Evolutionary conservation across 768 basidiomycete species (phyloP).

Genomic region (Boletales sp.): DNA sequence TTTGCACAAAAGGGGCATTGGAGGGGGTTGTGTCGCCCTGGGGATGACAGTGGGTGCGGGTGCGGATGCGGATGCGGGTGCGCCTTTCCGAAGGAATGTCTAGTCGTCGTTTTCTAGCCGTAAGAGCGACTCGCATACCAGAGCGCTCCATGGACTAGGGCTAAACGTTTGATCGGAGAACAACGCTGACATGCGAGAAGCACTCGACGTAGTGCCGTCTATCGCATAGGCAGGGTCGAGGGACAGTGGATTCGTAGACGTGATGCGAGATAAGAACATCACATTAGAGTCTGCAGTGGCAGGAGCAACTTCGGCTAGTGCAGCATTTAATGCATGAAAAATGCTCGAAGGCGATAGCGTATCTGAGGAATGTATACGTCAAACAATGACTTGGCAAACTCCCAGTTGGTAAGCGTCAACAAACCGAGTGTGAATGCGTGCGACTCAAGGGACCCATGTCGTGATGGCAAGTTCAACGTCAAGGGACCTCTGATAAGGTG

Average conservation of each 20-base stretch:
- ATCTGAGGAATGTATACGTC: slow-evolving; percentile 59
- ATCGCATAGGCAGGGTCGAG: slow-evolving; percentile 62
- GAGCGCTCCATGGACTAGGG: slow-evolving; percentile 61
- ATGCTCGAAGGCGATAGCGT: neutral
- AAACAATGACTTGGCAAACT: slow-evolving; percentile 57
- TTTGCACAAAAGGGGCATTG: slow-evolving; percentile 37
- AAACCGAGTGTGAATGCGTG: slow-evolving; percentile 52
- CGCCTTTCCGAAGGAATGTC: slow-evolving; percentile 55
- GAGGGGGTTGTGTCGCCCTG: slow-evolving; percentile 27
- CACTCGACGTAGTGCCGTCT: slow-evolving; percentile 38
- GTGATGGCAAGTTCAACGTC: slow-evolving; percentile 48
- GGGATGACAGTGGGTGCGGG: slow-evolving; percentile 24
- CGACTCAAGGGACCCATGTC: slow-evolving; percentile 42
- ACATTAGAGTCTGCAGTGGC: slow-evolving; percentile 49
- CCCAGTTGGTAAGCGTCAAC: slow-evolving; percentile 58
- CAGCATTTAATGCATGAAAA: slow-evolving; percentile 1
- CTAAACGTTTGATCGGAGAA: slow-evolving; percentile 68
- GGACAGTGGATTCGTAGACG: slow-evolving; percentile 49
- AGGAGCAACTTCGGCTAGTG: slow-evolving; percentile 42
- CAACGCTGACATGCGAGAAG: slow-evolving; percentile 47
- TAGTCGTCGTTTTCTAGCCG: slow-evolving; percentile 70
- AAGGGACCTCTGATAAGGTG: slow-evolving; percentile 61
- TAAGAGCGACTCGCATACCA: slow-evolving; percentile 57
- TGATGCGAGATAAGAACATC: slow-evolving; percentile 60
- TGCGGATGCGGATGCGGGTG: slow-evolving; percentile 20